Evolutionary conservation across 2,329 filamentous ascomycete species (phyloP).

Genomic region (Fusarium anthophilum): DNA sequence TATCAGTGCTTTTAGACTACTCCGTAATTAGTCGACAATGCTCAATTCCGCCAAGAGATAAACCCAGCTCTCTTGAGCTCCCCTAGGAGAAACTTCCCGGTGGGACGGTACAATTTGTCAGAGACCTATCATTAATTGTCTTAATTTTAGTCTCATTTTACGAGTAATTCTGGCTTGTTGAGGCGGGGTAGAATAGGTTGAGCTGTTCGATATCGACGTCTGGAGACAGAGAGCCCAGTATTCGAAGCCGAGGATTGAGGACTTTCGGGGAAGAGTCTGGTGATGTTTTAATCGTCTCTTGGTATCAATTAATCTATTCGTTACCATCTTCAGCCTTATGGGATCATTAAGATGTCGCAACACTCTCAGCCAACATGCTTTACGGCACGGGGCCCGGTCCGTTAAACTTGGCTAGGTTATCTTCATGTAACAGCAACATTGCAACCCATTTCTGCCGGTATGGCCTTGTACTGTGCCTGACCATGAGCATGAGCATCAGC

Average conservation of each 20-base stretch:
- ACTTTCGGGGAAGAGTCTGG: neutral
- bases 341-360: slow-evolving; percentile 1
- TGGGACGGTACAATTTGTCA: slow-evolving; percentile 15
- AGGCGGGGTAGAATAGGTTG: slow-evolving; percentile 11
- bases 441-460: neutral
- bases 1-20: neutral
- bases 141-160: slow-evolving; percentile 5
- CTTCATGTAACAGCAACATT: neutral
- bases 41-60: slow-evolving; percentile 7
- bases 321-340: slow-evolving; percentile 22
- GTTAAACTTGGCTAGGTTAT: neutral
- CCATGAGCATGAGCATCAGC: neutral
- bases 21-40: neutral
- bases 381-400: slow-evolving; percentile 19
- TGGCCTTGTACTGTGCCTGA: neutral
- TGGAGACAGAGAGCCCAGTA: neutral
- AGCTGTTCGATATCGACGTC: neutral
- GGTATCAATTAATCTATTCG: neutral
- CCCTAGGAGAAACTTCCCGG: slow-evolving; percentile 1
- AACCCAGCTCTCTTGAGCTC: neutral
- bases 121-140: neutral
- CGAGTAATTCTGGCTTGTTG: neutral
- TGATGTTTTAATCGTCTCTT: neutral
- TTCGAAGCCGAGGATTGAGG: neutral
- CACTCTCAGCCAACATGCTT: slow-evolving; percentile 4